Evolutionary conservation across 2,329 filamentous ascomycete genomes (phyloP).

Genomic region (Xylariaceae sp.): DNA sequence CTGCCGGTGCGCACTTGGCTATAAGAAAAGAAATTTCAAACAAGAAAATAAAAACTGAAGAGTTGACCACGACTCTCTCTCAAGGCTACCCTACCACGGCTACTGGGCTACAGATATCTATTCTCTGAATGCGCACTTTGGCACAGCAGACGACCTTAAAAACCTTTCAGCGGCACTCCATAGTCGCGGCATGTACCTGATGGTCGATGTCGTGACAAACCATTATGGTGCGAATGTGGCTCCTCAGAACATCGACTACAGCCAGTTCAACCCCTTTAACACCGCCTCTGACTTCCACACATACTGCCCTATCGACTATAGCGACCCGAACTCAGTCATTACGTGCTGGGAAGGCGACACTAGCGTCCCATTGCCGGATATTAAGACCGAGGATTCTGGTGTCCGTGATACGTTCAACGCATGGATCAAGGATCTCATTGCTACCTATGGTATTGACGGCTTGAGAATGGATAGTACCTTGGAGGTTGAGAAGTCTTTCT

Average conservation of each 20-base stretch:
- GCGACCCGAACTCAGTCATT: conserved; percentile 47
- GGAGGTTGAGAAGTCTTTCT: conserved; percentile 56
- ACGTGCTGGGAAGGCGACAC: conserved; percentile 58
- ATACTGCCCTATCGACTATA: conserved; percentile 59
- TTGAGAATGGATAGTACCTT: conserved; percentile 57
- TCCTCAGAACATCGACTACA: conserved; percentile 58
- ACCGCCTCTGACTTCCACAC: conserved; percentile 59
- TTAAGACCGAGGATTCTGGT: conserved; percentile 50
- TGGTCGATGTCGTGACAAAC: conserved; percentile 66
- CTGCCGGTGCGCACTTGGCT: neutral
- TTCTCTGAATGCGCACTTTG: conserved; percentile 64
- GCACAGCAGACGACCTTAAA: conserved; percentile 60
- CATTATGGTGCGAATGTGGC: conserved; percentile 59
- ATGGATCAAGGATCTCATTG: conserved; percentile 55
- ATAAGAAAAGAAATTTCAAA: no score
- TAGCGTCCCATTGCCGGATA: conserved; percentile 51
- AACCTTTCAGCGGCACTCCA: conserved; percentile 58
- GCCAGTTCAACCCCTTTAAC: conserved; percentile 60
- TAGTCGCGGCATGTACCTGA: conserved; percentile 62
- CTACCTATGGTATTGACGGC: conserved; percentile 59
- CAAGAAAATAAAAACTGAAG: neutral
- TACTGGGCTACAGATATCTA: conserved; percentile 61
- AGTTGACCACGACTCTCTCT: neutral
- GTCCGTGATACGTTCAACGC: conserved; percentile 52
- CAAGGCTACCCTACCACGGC: conserved; percentile 51